A percentile compares a stretch with the other conserved stretches of the same genome.
These are phyloP conservation scores for Spiraea crenata DNA, from an alignment of 331 rosid genomes.

Conservation along the genomic window DNA sequence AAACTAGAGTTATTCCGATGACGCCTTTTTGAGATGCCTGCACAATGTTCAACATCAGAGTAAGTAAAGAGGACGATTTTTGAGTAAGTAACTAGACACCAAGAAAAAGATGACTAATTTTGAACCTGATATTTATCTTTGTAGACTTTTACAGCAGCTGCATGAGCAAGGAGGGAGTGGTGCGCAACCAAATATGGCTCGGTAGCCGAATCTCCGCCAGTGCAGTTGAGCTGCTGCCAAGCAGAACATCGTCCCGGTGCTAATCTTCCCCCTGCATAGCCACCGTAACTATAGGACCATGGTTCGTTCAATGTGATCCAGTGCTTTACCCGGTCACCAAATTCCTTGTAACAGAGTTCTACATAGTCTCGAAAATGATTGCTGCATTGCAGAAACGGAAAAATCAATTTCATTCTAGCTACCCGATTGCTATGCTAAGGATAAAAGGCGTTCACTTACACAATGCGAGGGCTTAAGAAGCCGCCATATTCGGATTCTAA, in stretches of 20 bases:
- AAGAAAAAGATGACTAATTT: background rate
- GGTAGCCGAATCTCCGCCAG: conserved; percentile 27
- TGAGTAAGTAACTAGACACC: too few relatives aligned
- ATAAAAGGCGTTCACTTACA: conserved; percentile 1
- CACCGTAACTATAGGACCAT: conserved; percentile 4
- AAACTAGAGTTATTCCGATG: conserved; percentile 31
- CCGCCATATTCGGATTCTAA: conserved; percentile 57
- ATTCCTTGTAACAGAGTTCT: conserved; percentile 23
- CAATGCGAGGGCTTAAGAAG: conserved; percentile 41
- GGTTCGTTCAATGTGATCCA: conserved; percentile 41
- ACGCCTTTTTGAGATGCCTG: conserved; percentile 23
- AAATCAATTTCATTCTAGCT: too few relatives aligned
- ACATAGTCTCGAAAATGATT: conserved; percentile 16
- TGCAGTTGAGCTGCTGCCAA: conserved; percentile 25
- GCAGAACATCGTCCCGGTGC: conserved; percentile 26
- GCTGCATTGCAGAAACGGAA: background rate
- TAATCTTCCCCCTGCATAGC: conserved; percentile 7
- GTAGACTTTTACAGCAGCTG: conserved; percentile 21
- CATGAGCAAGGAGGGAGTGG: conserved; percentile 29
- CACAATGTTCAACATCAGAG: background rate
- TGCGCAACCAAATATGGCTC: conserved; percentile 33
- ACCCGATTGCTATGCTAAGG: too few relatives aligned
- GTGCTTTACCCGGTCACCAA: conserved; percentile 32
- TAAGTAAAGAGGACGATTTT: too few relatives aligned
- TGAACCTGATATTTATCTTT: conserved; percentile 19